Evolutionary conservation across 75 land plant species (phyloP).

Genomic region (Picea glauca): DNA sequence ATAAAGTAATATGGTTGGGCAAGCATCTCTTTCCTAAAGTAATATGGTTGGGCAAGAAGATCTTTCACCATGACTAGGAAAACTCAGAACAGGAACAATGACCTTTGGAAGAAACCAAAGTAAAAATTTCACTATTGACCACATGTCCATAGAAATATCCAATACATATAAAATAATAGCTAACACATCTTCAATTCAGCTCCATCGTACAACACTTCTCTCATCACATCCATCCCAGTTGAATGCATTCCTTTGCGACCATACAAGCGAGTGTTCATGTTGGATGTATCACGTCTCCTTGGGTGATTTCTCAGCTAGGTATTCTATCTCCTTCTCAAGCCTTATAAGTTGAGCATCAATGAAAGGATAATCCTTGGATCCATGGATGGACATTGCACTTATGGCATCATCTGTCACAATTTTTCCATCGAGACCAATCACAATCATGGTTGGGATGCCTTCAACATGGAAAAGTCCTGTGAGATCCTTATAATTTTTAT

Average conservation of each 20-base stretch:
- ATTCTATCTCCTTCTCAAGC: constrained; percentile 39
- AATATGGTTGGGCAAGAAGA: too few relatives aligned
- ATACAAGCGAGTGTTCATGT: constrained; percentile 37
- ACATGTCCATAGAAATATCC: too few relatives aligned
- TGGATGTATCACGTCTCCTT: constrained; percentile 23
- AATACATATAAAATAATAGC: too few relatives aligned
- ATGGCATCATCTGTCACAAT: constrained; percentile 34
- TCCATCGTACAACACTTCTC: neutral
- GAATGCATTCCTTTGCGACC: constrained; percentile 7
- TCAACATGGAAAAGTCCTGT: constrained; percentile 38
- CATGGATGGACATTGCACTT: constrained; percentile 37
- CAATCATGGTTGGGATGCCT: constrained; percentile 38
- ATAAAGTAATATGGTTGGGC: too few relatives aligned
- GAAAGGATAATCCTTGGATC: constrained; percentile 55
- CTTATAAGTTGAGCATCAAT: constrained; percentile 38
- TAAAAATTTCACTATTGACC: too few relatives aligned
- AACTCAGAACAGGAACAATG: too few relatives aligned
- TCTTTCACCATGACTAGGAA: too few relatives aligned
- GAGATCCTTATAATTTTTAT: constrained; percentile 32
- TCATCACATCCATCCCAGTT: constrained; percentile 39
- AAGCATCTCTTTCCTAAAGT: too few relatives aligned
- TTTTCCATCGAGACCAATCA: constrained; percentile 65
- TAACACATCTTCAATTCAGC: too few relatives aligned
- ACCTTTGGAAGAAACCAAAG: too few relatives aligned
- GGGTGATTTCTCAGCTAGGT: constrained; percentile 23